phyloP scores from a whole-genome alignment of 495 filamentous ascomycete species.

The Daldinia concentrica region DNA sequence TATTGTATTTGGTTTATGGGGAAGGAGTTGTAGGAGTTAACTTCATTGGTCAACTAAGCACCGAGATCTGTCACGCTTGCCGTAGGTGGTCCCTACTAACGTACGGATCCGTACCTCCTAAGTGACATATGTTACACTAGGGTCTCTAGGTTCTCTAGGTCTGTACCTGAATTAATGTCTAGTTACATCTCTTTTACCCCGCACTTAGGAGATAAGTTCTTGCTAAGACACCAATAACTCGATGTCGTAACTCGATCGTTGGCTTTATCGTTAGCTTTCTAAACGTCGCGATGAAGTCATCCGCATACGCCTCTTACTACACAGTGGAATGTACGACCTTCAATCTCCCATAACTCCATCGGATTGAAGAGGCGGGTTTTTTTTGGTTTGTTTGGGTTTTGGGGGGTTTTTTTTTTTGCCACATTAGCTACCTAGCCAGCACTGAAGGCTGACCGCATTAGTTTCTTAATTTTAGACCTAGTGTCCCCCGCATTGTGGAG shows the following conservation, averaged over 20 bases:
- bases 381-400: too few species aligned
- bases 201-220: constrained; percentile 2
- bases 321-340: background rate
- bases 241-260: background rate
- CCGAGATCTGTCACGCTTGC: constrained; percentile 10
- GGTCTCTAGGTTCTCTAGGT: background rate
- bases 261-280: background rate
- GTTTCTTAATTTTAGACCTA: constrained; percentile 4
- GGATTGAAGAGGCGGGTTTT: background rate
- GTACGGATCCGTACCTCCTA: background rate
- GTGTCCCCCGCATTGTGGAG: constrained; percentile 39
- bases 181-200: background rate
- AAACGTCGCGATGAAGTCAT: constrained; percentile 11
- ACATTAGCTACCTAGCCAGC: constrained; percentile 12
- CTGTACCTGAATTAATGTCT: background rate
- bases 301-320: background rate
- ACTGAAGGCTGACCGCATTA: constrained; percentile 22
- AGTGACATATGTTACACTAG: too few species aligned
- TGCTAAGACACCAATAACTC: background rate
- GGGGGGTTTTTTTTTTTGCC: constrained; percentile 6
- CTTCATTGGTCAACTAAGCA: constrained; percentile 13
- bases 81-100: background rate
- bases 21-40: constrained; percentile 31
- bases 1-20: constrained; percentile 10
- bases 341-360: background rate